These are phyloP conservation scores for Xenoacremonium recifei DNA, from an alignment of 2,329 filamentous ascomycete genomes.

Conservation along the genomic window DNA sequence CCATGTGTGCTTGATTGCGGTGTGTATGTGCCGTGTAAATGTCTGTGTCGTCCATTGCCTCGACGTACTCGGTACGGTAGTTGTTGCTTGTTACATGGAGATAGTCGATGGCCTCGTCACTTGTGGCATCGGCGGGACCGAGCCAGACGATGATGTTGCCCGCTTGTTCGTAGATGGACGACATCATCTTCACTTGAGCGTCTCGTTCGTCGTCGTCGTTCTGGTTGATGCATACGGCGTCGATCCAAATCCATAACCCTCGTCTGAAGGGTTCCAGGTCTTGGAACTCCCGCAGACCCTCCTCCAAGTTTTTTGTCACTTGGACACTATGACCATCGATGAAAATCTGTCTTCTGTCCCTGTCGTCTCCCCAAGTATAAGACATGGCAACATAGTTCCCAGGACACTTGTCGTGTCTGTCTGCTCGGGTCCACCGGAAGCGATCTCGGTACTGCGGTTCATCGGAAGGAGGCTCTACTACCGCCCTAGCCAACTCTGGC, in stretches of 20 bases:
- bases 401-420: not conserved
- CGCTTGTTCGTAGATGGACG: slow-evolving; percentile 12
- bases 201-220: slow-evolving; percentile 12
- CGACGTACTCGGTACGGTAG: slow-evolving; percentile 1
- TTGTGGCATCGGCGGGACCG: slow-evolving; percentile 4
- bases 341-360: not conserved
- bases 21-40: not conserved
- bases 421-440: not conserved
- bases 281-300: slow-evolving; percentile 1
- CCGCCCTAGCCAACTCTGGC: not conserved
- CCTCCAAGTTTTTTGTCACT: slow-evolving; percentile 2
- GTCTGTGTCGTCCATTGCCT: not conserved
- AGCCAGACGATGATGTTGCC: slow-evolving; percentile 13
- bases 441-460: not conserved
- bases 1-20: not conserved
- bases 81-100: not conserved
- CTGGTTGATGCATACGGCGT: slow-evolving; percentile 22
- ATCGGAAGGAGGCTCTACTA: not conserved
- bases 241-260: slow-evolving; percentile 12
- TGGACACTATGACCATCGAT: not conserved
- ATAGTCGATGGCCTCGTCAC: slow-evolving; percentile 6
- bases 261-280: not conserved
- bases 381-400: slow-evolving; percentile 3
- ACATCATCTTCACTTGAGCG: slow-evolving; percentile 17
- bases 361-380: not conserved